These are phyloP conservation scores for Chenopodium suecicum DNA, from an alignment of 148 eudicot species.

Conservation along the genomic window DNA sequence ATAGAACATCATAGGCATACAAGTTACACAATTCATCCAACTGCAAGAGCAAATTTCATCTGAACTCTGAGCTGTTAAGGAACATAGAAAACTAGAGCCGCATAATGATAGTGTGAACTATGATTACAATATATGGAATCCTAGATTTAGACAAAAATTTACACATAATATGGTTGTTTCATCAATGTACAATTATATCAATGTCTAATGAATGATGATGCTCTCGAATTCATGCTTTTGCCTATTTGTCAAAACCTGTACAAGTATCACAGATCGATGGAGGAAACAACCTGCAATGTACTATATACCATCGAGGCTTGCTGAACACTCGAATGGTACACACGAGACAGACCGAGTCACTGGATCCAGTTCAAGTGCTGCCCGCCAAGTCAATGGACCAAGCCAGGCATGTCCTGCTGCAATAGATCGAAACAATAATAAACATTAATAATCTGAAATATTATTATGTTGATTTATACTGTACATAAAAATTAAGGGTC, in stretches of 20 bases:
- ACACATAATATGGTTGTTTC: neutral
- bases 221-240: constrained; percentile 17
- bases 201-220: constrained; percentile 3
- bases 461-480: neutral
- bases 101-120: neutral
- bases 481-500: neutral
- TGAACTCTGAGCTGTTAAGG: neutral
- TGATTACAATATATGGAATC: too few species aligned
- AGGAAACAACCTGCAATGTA: constrained; percentile 10
- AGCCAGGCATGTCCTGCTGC: constrained; percentile 26
- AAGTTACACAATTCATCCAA: neutral
- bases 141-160: too few species aligned
- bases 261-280: neutral
- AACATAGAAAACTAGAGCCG: neutral
- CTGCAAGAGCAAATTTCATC: neutral
- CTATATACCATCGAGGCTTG: neutral
- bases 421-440: neutral
- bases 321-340: neutral
- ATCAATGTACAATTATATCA: constrained; percentile 9
- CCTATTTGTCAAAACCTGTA: constrained; percentile 28
- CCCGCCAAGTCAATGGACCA: constrained; percentile 10
- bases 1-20: neutral
- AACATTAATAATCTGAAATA: neutral
- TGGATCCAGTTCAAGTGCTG: neutral
- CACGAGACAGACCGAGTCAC: neutral